phyloP scores from a whole-genome alignment of 2,329 filamentous ascomycete genomes.

The Ustulina deusta region DNA sequence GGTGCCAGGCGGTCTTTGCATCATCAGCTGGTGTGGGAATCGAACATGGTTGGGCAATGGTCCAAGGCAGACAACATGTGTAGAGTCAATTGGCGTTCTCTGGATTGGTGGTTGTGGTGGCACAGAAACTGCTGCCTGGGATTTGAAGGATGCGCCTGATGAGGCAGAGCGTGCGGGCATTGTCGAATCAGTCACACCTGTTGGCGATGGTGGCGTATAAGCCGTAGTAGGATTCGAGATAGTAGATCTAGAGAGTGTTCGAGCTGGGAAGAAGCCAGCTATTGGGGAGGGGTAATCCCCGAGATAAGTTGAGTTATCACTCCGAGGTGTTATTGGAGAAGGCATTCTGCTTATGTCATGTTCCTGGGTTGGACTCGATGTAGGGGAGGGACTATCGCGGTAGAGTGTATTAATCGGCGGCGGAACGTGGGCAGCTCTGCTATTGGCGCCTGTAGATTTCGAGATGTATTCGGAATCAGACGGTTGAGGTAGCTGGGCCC shows the following conservation, averaged over 20 bases:
- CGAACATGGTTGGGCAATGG: slow-evolving; percentile 63
- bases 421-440: slow-evolving; percentile 15
- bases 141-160: slow-evolving; percentile 43
- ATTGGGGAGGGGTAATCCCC: slow-evolving; percentile 59
- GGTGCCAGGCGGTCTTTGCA: slow-evolving; percentile 46
- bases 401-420: slow-evolving; percentile 47
- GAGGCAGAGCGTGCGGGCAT: slow-evolving; percentile 48
- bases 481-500: slow-evolving; percentile 64
- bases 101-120: slow-evolving; percentile 55
- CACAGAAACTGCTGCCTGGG: slow-evolving; percentile 36
- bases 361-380: slow-evolving; percentile 53
- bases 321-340: slow-evolving; percentile 62
- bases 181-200: slow-evolving; percentile 45
- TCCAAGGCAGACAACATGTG: slow-evolving; percentile 66
- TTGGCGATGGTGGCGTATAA: slow-evolving; percentile 42
- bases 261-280: slow-evolving; percentile 52
- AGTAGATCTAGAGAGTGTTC: slow-evolving; percentile 46
- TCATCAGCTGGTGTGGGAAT: slow-evolving; percentile 51
- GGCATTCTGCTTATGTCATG: slow-evolving; percentile 56
- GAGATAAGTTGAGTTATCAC: slow-evolving; percentile 56
- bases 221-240: slow-evolving; percentile 46
- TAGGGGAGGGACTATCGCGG: slow-evolving; percentile 49
- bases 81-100: slow-evolving; percentile 64
- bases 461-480: slow-evolving; percentile 63
- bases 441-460: slow-evolving; percentile 7